Evolutionary conservation across 352 stramenopile genomes (phyloP).

Genomic region (Phytophthora sojae): DNA sequence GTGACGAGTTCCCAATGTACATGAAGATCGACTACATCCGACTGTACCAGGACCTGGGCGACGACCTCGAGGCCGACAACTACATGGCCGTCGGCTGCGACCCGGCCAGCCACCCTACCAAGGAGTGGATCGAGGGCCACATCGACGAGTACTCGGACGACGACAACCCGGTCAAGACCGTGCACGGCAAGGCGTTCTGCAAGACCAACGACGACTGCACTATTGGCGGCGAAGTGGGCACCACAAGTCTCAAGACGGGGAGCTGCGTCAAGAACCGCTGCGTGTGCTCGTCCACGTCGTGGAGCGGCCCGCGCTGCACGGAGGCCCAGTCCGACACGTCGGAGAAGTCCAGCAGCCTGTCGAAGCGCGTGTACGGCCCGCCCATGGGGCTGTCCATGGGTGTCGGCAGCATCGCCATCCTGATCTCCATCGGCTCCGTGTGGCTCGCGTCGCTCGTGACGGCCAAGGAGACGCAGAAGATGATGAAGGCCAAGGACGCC

Average conservation of each 20-base stretch:
- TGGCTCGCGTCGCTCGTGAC: slow-evolving; percentile 38
- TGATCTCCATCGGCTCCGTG: slow-evolving; percentile 43
- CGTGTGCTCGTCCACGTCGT: slow-evolving; percentile 53
- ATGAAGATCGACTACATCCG: slow-evolving; percentile 83
- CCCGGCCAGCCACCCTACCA: slow-evolving; percentile 63
- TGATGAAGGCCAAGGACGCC: slow-evolving; percentile 21
- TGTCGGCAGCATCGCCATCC: slow-evolving; percentile 39
- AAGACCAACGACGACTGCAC: slow-evolving; percentile 66
- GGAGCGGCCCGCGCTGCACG: slow-evolving; percentile 63
- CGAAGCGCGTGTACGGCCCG: slow-evolving; percentile 46
- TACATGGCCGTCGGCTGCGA: slow-evolving; percentile 69
- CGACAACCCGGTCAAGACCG: slow-evolving; percentile 54
- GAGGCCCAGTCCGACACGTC: slow-evolving; percentile 41
- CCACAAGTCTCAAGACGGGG: slow-evolving; percentile 45
- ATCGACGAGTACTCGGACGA: slow-evolving; percentile 68
- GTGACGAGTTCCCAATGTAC: slow-evolving; percentile 77
- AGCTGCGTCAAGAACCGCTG: slow-evolving; percentile 66
- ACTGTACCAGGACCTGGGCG: slow-evolving; percentile 60
- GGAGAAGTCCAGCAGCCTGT: slow-evolving; percentile 32
- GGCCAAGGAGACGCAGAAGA: slow-evolving; percentile 26
- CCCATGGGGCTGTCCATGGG: slow-evolving; percentile 48
- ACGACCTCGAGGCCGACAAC: slow-evolving; percentile 49
- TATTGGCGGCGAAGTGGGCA: slow-evolving; percentile 33
- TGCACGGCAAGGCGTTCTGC: slow-evolving; percentile 63
- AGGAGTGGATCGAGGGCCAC: slow-evolving; percentile 71